Percentiles rank a stretch among this genome's conserved stretches.
Evolutionary conservation across 2,329 filamentous ascomycete species (phyloP).

Genomic region (Ophiostoma quercus): DNA sequence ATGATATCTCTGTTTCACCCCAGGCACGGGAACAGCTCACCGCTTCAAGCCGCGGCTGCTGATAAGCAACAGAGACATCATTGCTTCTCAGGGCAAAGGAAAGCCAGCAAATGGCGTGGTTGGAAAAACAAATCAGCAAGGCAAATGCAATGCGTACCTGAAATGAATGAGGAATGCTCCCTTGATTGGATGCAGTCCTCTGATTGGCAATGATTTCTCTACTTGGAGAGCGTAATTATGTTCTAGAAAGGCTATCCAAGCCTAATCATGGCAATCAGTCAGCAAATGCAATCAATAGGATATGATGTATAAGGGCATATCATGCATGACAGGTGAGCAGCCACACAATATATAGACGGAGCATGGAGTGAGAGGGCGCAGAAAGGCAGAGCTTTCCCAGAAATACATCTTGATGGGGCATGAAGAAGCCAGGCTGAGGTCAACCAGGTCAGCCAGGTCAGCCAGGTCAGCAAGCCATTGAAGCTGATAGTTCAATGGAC

Average conservation of each 20-base stretch:
- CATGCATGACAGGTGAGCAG: background rate
- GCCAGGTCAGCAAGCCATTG: background rate
- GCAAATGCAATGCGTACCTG: conserved; percentile 10
- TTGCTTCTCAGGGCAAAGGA: background rate
- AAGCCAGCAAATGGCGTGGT: conserved; percentile 8
- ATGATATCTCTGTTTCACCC: conserved; percentile 6
- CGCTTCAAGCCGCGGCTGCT: conserved; percentile 2
- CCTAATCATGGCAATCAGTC: background rate
- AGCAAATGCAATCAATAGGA: background rate
- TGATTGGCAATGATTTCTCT: background rate
- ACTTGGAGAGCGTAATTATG: background rate
- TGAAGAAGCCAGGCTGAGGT: background rate
- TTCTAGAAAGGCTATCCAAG: background rate
- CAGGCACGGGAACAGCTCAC: conserved; percentile 11
- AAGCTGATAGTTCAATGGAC: background rate
- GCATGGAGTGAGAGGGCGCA: background rate
- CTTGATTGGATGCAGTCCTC: background rate
- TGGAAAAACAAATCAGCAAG: background rate
- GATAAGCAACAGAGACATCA: conserved; percentile 13
- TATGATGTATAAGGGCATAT: background rate
- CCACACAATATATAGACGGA: background rate
- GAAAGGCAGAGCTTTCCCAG: background rate
- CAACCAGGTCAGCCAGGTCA: background rate
- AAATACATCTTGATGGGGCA: background rate
- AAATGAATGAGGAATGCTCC: background rate